Conservation (phyloP, 176 grass and related monocot species). For the Ampelocalamus luodianensis region DNA sequence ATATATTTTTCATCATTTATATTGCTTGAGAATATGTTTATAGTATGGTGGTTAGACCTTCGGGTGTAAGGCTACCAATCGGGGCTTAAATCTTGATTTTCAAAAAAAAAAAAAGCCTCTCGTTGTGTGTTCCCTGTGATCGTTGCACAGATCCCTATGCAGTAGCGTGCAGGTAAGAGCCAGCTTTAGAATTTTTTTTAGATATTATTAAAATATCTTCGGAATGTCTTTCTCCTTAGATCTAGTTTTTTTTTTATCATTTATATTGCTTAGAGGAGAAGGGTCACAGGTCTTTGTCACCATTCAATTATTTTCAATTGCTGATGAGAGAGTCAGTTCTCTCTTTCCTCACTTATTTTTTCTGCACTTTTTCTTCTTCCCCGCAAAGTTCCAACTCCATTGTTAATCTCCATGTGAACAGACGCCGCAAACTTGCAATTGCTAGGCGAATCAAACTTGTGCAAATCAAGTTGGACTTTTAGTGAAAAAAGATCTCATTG, state of each 20-base stretch:
- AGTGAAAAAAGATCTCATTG: conserved; percentile 7
- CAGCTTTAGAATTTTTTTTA: too few species aligned
- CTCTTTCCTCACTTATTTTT: conserved; percentile 14
- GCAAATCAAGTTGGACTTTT: conserved; percentile 47
- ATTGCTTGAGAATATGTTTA: too few species aligned
- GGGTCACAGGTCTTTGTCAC: conserved; percentile 17
- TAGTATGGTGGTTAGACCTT: too few species aligned
- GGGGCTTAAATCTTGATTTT: too few species aligned
- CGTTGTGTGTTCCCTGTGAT: too few species aligned
- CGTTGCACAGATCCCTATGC: too few species aligned
- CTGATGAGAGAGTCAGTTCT: conserved; percentile 13
- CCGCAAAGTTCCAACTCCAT: conserved; percentile 34
- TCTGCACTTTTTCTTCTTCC: background rate
- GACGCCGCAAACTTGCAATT: conserved; percentile 10
- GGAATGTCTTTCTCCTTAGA: too few species aligned
- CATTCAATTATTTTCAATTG: background rate
- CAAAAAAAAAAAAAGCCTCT: too few species aligned
- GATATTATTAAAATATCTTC: too few species aligned
- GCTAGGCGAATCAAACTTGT: conserved; percentile 30
- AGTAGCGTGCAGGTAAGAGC: too few species aligned
- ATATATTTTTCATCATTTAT: background rate
- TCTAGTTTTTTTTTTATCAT: too few species aligned
- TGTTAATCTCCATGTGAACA: conserved; percentile 5
- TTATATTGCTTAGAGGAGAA: background rate
- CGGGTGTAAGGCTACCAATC: too few species aligned